phyloP scores from a whole-genome alignment of 495 filamentous ascomycete species.

The Penicillium flavigenum region DNA sequence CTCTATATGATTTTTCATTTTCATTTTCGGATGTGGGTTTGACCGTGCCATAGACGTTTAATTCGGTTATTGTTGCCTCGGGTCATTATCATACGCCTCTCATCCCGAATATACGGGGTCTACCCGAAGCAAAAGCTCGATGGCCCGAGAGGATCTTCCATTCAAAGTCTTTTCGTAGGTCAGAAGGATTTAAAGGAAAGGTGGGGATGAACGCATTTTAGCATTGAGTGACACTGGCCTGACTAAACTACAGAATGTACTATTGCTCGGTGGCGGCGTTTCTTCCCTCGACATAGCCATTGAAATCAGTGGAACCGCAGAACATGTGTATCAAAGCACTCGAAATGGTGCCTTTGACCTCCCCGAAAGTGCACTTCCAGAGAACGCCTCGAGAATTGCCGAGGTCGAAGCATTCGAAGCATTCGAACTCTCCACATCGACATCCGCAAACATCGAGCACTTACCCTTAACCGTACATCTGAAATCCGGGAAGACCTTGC shows the following conservation, averaged over 20 bases:
- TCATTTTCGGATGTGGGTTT: neutral
- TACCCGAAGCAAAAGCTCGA: slow-evolving; percentile 50
- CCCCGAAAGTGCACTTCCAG: slow-evolving; percentile 46
- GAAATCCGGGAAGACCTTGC: slow-evolving; percentile 44
- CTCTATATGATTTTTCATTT: too few relatives aligned
- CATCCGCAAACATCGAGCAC: slow-evolving; percentile 37
- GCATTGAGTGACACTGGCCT: neutral
- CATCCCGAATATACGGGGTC: slow-evolving; percentile 54
- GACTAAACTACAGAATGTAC: slow-evolving; percentile 45
- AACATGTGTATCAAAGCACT: slow-evolving; percentile 57
- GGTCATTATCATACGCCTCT: slow-evolving; percentile 60
- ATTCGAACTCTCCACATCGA: slow-evolving; percentile 21
- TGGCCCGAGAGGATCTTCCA: slow-evolving; percentile 55
- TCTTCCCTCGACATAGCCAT: slow-evolving; percentile 61
- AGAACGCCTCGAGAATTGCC: slow-evolving; percentile 49
- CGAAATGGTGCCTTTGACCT: slow-evolving; percentile 59
- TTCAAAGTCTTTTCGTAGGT: slow-evolving; percentile 60
- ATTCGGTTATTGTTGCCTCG: slow-evolving; percentile 56
- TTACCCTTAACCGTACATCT: slow-evolving; percentile 38
- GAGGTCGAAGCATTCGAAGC: slow-evolving; percentile 44
- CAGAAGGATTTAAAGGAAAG: slow-evolving; percentile 45
- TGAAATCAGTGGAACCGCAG: slow-evolving; percentile 51
- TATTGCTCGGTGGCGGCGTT: slow-evolving; percentile 60
- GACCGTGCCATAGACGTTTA: slow-evolving; percentile 41
- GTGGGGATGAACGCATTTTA: slow-evolving; percentile 17